Evolutionary conservation across 495 filamentous ascomycete species (phyloP), one percentile per base, ranked within the genome.

Genomic region (Melanomma pulvis-pyrius): DNA sequence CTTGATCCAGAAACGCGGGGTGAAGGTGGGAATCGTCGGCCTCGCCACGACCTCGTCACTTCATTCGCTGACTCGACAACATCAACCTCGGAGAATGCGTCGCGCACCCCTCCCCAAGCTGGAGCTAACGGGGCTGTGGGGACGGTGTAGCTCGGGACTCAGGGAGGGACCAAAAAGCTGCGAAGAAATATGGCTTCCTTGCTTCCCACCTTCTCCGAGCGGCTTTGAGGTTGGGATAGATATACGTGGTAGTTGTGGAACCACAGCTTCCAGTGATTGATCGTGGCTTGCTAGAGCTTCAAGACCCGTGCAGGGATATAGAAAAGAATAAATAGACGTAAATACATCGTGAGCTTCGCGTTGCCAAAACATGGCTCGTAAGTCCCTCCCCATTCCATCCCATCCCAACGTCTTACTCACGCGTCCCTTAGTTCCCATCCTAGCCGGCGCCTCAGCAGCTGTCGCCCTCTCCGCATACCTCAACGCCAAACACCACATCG

Each of bases 401-500:
- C 9, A n/a, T 3, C 39, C 39, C 39, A 2, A 6, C 2, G 17
- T 17, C 39, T 44, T 17, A 44, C 8, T 3, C 17, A 11, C 17
- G 17, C 39, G n/a, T n/a, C n/a, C n/a, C 30, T 53, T 32, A 70
- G 68, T 70, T 6, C 49, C 68, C 46, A 51, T 70, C 36, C 26
- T 66, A 32, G 68, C 68, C 39, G 47, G 49, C 22, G 50, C 47
- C 6, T 57, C 68, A 22, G 68, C 56, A 9, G 66, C 61, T 13
- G 52, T 62, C n/a, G 70, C 62, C 32, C 1, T 68, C 1, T 51
- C 70, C 15, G 70, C 70, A 6, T 72, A 72, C 67, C 47, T 72
- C 11, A 67, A 72, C 46, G 70, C 70, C 21, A 69, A 69, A 56
- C 53, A 57, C 53, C 67, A 76, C 58, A 72, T 79, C 19, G 50